Evolutionary conservation across 2,329 filamentous ascomycete genomes (phyloP), one percentile per base, ranked within the genome.

Genomic region (Talaromyces sp.): DNA sequence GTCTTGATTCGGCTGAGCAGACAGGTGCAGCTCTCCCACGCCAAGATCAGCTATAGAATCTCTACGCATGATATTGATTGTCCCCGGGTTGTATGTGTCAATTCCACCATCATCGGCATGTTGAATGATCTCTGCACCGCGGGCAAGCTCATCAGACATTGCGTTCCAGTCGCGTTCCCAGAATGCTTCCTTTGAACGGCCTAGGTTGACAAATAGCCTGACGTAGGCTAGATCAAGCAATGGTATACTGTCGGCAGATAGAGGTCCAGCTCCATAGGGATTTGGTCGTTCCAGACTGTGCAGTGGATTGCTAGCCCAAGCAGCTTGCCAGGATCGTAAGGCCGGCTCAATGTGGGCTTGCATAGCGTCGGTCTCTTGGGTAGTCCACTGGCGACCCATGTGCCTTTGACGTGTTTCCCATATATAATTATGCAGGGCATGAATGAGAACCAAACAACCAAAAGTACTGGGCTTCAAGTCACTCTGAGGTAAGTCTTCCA

Each of bases 391-490:
- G 66, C 92, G 88, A 69, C 90, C 92, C 69, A 93, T 88, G 69
- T 97, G 93, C 59, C 92, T 84, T 76, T 96, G 93, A 25, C 93
- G 85, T 0, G 93, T 97, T 77, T 98, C 93, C 95, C 95, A 98
- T 50, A 98, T 97, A 75, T 96, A 97, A 69, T 97, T 97, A 78
- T 98, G 95, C 25, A 98, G 82, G 3, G 95, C 93, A 72, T 96
- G 93, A 73, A 98, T 97, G 66, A 99, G 79, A 5, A 97, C 84
- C 33, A 97, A 82, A 73, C 92, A 96, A 8, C 93, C 95, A 73
- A 96, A 96, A 0, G 92, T 93, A 77, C 93, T 97, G 0, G 92
- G 92, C 67, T 85, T 86, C 55, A 95, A 81, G 37, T 91, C 87
- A 60, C 81, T 86, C 66, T 84, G 80, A 1, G 83, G 77, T 1